phyloP scores from a whole-genome alignment of 495 filamentous ascomycete genomes.

The Penicillium cinerascens region DNA sequence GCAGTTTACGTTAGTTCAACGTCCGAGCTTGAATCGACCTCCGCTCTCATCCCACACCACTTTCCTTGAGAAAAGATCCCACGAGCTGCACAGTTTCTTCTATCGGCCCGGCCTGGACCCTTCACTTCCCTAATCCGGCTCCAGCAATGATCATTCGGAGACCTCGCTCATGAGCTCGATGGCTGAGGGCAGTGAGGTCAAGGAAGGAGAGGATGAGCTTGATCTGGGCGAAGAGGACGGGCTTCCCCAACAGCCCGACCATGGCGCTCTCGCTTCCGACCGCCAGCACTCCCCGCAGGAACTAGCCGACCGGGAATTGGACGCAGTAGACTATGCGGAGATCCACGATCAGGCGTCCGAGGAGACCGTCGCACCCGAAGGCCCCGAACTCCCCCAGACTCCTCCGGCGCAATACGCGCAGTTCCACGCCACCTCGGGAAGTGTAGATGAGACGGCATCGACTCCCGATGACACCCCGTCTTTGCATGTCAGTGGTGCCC shows the following conservation, averaged over 20 bases:
- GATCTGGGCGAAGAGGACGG: constrained; percentile 41
- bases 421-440: constrained; percentile 20
- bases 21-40: constrained; percentile 18
- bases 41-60: not conserved
- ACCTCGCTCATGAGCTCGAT: constrained; percentile 49
- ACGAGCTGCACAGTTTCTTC: not conserved
- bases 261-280: constrained; percentile 21
- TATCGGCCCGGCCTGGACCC: constrained; percentile 7
- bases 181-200: constrained; percentile 45
- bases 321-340: constrained; percentile 23
- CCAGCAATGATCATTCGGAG: constrained; percentile 46
- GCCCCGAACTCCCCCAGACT: constrained; percentile 18
- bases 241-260: constrained; percentile 19
- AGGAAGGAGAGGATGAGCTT: constrained; percentile 48
- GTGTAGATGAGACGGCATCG: constrained; percentile 54
- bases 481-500: constrained; percentile 61
- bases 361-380: constrained; percentile 12
- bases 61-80: not conserved
- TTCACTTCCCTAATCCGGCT: constrained; percentile 8
- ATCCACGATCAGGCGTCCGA: constrained; percentile 17
- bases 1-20: constrained; percentile 26
- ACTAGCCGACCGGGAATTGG: constrained; percentile 27
- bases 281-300: constrained; percentile 16
- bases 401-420: constrained; percentile 22
- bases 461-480: constrained; percentile 89